Conservation (phyloP, 148 eudicot genomes). For the Chenopodium album region DNA sequence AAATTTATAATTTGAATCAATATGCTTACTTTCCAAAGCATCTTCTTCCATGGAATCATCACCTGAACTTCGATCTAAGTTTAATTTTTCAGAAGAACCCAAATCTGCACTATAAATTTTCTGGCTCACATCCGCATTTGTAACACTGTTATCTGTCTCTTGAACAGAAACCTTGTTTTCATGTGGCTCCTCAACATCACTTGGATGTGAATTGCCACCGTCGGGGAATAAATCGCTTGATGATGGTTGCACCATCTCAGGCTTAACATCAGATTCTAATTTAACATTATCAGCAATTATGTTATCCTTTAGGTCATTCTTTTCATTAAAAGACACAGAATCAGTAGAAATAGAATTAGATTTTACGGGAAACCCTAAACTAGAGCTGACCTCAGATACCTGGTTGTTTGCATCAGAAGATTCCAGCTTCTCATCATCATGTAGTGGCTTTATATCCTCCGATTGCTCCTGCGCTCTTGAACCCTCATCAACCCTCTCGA, state of each 20-base stretch:
- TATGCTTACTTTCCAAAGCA: constrained; percentile 66
- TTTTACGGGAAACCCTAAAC: constrained; percentile 82
- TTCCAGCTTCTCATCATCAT: constrained; percentile 49
- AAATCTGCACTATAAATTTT: constrained; percentile 62
- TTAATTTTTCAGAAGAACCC: constrained; percentile 67
- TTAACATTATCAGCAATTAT: constrained; percentile 90
- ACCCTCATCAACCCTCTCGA: constrained; percentile 26
- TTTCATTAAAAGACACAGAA: constrained; percentile 74
- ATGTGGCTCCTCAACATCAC: constrained; percentile 72
- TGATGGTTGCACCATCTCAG: constrained; percentile 81
- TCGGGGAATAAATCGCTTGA: constrained; percentile 53
- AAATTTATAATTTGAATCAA: constrained; percentile 45
- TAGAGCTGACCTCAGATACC: constrained; percentile 93
- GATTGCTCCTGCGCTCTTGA: constrained; percentile 27
- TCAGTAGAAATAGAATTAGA: constrained; percentile 90
- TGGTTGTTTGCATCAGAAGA: constrained; percentile 62
- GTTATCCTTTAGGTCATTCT: constrained; percentile 81
- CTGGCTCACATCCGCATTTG: constrained; percentile 53
- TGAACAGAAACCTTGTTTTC: constrained; percentile 56
- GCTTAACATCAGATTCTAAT: constrained; percentile 92
- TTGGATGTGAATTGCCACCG: constrained; percentile 61
- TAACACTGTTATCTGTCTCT: constrained; percentile 42
- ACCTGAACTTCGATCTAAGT: constrained; percentile 77
- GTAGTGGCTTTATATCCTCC: constrained; percentile 46
- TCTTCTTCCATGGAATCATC: constrained; percentile 88